Percentiles rank a stretch among this genome's conserved stretches.
phyloP scores from a whole-genome alignment of 1,139 yeast genomes.

The Nematodospora anomalae region DNA sequence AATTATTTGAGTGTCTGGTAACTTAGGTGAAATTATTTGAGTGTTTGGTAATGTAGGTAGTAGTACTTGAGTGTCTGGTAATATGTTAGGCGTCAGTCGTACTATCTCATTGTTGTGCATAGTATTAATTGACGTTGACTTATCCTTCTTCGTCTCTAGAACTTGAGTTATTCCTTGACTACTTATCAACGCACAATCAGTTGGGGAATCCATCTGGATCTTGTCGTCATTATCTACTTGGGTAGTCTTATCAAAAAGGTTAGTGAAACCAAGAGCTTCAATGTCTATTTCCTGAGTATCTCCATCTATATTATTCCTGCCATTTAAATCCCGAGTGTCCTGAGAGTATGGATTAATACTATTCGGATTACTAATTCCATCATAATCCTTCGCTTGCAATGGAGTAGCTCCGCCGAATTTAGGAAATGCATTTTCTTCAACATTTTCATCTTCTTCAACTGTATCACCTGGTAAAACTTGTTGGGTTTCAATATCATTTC shows the following conservation, averaged over 20 bases:
- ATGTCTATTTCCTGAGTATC: not conserved
- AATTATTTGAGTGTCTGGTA: slow-evolving; percentile 8
- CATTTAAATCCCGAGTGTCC: not conserved
- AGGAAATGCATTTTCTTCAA: not conserved
- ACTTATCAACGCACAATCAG: not conserved
- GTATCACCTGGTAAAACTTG: not conserved
- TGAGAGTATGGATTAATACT: not conserved
- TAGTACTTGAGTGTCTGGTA: slow-evolving; percentile 4
- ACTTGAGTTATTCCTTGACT: not conserved
- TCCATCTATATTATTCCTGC: not conserved
- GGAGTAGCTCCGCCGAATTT: not conserved
- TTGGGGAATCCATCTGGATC: not conserved
- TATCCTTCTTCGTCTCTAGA: not conserved
- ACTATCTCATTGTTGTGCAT: not conserved
- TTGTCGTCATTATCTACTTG: not conserved
- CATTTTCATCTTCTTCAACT: not conserved
- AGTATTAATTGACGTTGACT: not conserved
- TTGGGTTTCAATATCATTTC: not conserved
- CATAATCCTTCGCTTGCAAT: not conserved
- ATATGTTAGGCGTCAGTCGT: not conserved
- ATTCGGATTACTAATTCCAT: not conserved
- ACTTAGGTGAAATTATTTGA: slow-evolving; percentile 3
- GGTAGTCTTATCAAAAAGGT: not conserved
- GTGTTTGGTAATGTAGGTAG: slow-evolving; percentile 1
- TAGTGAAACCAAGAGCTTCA: not conserved